A percentile compares a stretch with the other conserved stretches of the same genome.
phyloP scores from a whole-genome alignment of 768 basidiomycete species.

The Cystofilobasidium ferigula region DNA sequence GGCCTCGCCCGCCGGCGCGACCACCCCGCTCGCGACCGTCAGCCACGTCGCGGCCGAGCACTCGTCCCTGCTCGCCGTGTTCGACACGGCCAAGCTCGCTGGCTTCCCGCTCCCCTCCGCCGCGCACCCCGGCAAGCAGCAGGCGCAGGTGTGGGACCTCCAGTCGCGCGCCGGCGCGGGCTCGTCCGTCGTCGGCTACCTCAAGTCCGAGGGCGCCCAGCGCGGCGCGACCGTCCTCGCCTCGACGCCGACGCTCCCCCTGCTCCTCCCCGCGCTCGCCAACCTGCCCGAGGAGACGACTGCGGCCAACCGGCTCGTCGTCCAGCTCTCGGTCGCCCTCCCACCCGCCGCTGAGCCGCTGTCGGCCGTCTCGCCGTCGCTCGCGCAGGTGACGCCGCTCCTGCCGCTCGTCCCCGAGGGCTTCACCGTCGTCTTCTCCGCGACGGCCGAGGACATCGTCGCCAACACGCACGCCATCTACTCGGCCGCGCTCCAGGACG shows the following conservation, averaged over 20 bases:
- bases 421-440: constrained; percentile 65
- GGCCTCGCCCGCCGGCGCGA: not conserved
- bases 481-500: constrained; percentile 44
- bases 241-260: constrained; percentile 67
- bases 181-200: constrained; percentile 55
- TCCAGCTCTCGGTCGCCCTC: constrained; percentile 66
- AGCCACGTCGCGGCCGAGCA: constrained; percentile 12
- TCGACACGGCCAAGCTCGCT: constrained; percentile 26
- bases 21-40: constrained; percentile 9
- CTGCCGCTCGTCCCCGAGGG: constrained; percentile 51
- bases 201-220: constrained; percentile 21
- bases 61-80: constrained; percentile 21
- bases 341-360: constrained; percentile 11
- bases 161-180: constrained; percentile 82
- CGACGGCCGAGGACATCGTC: constrained; percentile 69
- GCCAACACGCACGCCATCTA: constrained; percentile 71
- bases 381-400: constrained; percentile 53
- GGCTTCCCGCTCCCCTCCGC: constrained; percentile 22
- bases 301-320: constrained; percentile 53
- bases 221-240: constrained; percentile 45
- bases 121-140: constrained; percentile 5
- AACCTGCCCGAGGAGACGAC: constrained; percentile 55
- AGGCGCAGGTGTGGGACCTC: constrained; percentile 47
- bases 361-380: constrained; percentile 37
- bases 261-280: constrained; percentile 70